Evolutionary conservation across 2,329 filamentous ascomycete species (phyloP), one percentile per base, ranked within the genome.

Genomic region (Allantophomopsis cytisporea): DNA sequence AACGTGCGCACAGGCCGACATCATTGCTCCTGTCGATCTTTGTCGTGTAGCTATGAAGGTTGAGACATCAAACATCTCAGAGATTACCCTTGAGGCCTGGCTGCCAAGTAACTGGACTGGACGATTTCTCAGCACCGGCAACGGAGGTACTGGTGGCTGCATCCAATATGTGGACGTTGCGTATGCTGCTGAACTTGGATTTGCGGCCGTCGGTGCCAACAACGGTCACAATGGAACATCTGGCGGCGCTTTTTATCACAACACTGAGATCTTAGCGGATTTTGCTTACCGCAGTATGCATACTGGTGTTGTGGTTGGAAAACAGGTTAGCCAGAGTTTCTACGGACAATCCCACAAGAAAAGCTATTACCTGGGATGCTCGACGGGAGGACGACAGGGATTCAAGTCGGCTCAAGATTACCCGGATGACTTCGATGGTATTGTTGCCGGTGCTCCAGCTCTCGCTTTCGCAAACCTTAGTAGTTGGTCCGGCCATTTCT

Each of bases 341-440:
- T 65, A 65, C 39, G 43, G 44, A 13, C 7, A 42, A 34, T 30
- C 43, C 11, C 53, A 58, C 2, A 50, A 41, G 4, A 50, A 59
- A 35, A 58, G 52, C 7, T 65, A 63, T 43, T 64, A 62, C 43
- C 45, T 49, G 16, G 61, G 61, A 5, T 65, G 61, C 38, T 61
- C 56, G 0, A 63, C 60, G 2, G 62, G 61, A 7, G 62, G 62
- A 8, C 57, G 56, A 7, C 61, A 65, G 49, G 62, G 59, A 1
- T 61, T 60, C 42, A 58, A 61, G 17, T 45, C 61, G 13, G 59
- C 60, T 3, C 58, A 62, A 38, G 58, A 48, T n/a, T 56, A 62
- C 40, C 60, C 62, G 0, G 46, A 55, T 2, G 49, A 63, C 4
- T 65, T 66, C 34, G 60, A 65, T 43, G 62, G 63, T 2, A 63